Conservation (phyloP, 805 yeast species). For the Schizosaccharomyces cryophilus region DNA sequence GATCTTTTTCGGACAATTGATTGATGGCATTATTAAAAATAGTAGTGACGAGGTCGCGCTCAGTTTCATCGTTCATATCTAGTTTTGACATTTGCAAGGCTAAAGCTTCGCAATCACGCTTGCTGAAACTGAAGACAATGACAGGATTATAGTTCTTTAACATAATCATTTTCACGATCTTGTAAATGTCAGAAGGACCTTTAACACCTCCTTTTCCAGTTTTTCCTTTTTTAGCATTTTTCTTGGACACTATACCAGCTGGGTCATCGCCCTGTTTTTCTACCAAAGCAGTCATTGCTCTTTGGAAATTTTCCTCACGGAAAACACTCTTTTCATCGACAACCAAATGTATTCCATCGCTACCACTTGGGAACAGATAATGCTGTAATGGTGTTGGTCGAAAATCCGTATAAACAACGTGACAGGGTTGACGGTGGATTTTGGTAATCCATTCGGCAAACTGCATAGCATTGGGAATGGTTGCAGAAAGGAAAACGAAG, state of each 20-base stretch:
- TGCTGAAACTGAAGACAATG: conserved; percentile 92
- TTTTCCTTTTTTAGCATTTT: conserved; percentile 50
- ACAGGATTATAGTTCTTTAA: conserved; percentile 90
- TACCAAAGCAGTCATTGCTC: conserved; percentile 85
- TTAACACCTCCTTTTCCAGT: conserved; percentile 59
- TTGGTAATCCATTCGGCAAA: conserved; percentile 97
- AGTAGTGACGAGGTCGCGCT: conserved; percentile 69
- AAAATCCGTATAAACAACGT: conserved; percentile 93
- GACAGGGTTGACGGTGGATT: conserved; percentile 89
- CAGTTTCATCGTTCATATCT: conserved; percentile 84
- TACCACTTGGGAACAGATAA: conserved; percentile 92
- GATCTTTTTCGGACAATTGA: conserved; percentile 69
- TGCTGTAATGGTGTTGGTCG: conserved; percentile 98
- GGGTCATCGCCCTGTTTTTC: conserved; percentile 72
- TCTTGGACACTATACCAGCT: conserved; percentile 21
- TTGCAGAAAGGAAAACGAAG: conserved; percentile 80
- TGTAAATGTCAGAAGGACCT: conserved; percentile 36
- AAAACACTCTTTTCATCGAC: conserved; percentile 93
- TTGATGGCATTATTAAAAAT: conserved; percentile 78
- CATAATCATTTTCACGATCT: conserved; percentile 95
- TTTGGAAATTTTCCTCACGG: conserved; percentile 92
- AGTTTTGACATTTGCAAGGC: conserved; percentile 89
- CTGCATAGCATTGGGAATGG: conserved; percentile 94
- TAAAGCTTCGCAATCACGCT: conserved; percentile 83
- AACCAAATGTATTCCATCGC: conserved; percentile 90